Evolutionary conservation across 2,329 filamentous ascomycete genomes (phyloP).

Genomic region (Colletotrichum brevisporum): DNA sequence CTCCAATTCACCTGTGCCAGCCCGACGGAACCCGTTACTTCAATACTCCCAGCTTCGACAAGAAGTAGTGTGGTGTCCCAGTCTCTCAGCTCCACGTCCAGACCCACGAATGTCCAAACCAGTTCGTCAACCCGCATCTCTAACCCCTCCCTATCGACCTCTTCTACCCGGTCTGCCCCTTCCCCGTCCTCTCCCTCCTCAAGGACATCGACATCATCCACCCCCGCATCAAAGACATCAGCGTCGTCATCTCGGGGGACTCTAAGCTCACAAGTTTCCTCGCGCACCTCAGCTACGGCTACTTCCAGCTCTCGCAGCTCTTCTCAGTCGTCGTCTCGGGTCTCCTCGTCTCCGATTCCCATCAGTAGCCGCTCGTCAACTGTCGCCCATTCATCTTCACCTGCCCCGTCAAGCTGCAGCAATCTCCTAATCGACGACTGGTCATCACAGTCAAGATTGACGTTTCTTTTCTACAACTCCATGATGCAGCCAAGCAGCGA

Average conservation of each 20-base stretch:
- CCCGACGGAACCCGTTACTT: not conserved
- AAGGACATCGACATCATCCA: conserved; percentile 1
- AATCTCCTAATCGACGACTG: conserved; percentile 70
- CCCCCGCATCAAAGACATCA: conserved; percentile 4
- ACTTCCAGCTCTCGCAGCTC: not conserved
- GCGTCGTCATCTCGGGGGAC: not conserved
- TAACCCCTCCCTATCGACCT: not conserved
- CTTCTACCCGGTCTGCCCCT: not conserved
- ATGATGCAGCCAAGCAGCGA: conserved; percentile 69
- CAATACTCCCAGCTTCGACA: not conserved
- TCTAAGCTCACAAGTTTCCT: conserved; percentile 1
- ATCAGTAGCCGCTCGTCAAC: conserved; percentile 3
- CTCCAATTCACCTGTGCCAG: conserved; percentile 25
- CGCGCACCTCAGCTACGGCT: not conserved
- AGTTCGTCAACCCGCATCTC: conserved; percentile 3
- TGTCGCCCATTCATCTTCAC: conserved; percentile 22
- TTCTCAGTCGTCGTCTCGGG: not conserved
- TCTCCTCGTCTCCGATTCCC: not conserved
- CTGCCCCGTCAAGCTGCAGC: conserved; percentile 51
- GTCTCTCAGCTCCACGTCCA: not conserved
- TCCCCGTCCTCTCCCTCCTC: not conserved
- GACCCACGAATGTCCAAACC: not conserved
- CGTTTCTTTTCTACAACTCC: conserved; percentile 73
- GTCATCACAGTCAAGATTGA: conserved; percentile 72
- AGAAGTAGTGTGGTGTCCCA: not conserved